Base-by-base conservation (phyloP, 495 filamentous ascomycete genomes). In the Trichoderma asperelloides region DNA sequence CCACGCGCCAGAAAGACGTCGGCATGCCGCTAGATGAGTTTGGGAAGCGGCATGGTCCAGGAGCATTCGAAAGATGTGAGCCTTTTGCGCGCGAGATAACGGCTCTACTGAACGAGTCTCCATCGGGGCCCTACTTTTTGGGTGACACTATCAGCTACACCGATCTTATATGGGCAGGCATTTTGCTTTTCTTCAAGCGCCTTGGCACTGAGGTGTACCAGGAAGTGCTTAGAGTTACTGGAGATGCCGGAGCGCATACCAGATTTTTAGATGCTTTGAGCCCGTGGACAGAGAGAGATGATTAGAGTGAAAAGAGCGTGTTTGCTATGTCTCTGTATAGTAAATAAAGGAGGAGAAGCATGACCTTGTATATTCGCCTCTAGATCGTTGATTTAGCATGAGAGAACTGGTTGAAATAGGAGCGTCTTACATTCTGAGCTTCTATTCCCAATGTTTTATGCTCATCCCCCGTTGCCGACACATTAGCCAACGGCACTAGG, bases 1-100 rank as follows among this genome's bases (percentile, higher is more conserved):
- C 55, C 13, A 82, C 79, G 21, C 76, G 83, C 2, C 70, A 70
- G 49, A 66, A 74, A 68, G 23, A 28, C 2, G 67, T 79, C 27
- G 83, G 82, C 2, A 82, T 79, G 78, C 65, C 78, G 11, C 68
- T 86, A 13, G 70, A 74, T 25, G 70, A 85, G 49, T 67, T 77
- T 2, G 78, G 75, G 66, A 69, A 76, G 66, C 72, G 76, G 65
- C 67, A 74, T 30, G 75, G 76, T 40, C 82, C 68, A 7, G 68
- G 68, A 8, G 76, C 73, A 1, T 86, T 76, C 74, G 67, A 78
- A 37, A 68, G 70, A 1, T 80, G 75, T 0, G 70, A 73, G 64
- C 72, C 77, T 15, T 66, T 68, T 5, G 51, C 81, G 12, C 70
- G 76, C 45, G 69, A 76, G 30, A 41, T 82, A n/a, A 81, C 76